Percentiles rank a stretch among this genome's conserved stretches.
phyloP scores from a whole-genome alignment of 768 basidiomycete genomes.

The Brasilioporus rufonigricans region DNA sequence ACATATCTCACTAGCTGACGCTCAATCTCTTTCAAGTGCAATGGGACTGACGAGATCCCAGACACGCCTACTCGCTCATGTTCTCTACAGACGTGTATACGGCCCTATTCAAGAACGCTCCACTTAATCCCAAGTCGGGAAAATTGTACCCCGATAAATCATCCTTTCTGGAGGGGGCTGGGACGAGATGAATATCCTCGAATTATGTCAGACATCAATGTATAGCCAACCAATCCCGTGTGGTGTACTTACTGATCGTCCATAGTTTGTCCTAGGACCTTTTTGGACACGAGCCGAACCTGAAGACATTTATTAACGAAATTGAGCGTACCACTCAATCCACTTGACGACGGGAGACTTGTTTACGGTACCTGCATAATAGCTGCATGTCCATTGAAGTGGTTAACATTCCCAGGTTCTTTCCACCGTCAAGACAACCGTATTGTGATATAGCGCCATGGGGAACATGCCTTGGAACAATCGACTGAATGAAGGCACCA shows the following conservation, averaged over 20 bases:
- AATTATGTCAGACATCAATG: constrained; percentile 40
- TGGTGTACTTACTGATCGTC: not conserved
- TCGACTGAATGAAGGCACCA: too few species aligned
- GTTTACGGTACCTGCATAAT: not conserved
- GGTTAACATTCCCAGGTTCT: not conserved
- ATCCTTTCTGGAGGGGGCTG: constrained; percentile 67
- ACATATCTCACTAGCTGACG: constrained; percentile 42
- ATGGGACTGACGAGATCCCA: not conserved
- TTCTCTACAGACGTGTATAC: constrained; percentile 58
- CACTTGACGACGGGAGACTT: not conserved
- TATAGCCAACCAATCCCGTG: not conserved
- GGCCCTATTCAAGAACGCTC: constrained; percentile 75
- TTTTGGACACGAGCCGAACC: constrained; percentile 72
- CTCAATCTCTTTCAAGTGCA: not conserved
- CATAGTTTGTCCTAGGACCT: constrained; percentile 53
- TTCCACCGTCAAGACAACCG: not conserved
- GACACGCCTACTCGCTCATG: constrained; percentile 73
- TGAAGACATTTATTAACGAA: constrained; percentile 70
- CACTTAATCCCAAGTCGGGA: constrained; percentile 67
- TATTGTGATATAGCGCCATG: too few species aligned
- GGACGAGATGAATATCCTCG: constrained; percentile 70
- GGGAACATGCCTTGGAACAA: too few species aligned
- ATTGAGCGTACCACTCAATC: constrained; percentile 46
- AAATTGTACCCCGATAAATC: constrained; percentile 71
- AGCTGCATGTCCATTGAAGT: not conserved